These are phyloP conservation scores for Colletotrichum sp. DNA, from an alignment of 2,329 filamentous ascomycete species.

Conservation along the genomic window DNA sequence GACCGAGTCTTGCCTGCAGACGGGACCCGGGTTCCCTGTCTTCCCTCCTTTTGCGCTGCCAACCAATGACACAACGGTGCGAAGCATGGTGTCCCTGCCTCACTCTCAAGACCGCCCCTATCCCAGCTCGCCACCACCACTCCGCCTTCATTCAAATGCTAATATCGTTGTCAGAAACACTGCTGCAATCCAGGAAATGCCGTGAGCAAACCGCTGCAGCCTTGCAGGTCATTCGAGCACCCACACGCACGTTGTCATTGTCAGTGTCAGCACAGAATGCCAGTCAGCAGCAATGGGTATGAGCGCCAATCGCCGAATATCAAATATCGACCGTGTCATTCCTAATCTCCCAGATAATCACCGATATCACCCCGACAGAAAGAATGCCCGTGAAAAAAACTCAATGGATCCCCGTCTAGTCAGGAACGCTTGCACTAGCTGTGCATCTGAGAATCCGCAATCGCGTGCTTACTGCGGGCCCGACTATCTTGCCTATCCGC, in stretches of 20 bases:
- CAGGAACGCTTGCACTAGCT: background rate
- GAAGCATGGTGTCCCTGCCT: background rate
- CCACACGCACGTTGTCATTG: background rate
- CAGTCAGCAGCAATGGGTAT: background rate
- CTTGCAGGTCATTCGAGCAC: background rate
- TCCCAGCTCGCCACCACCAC: background rate
- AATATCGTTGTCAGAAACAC: background rate
- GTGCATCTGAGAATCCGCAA: constrained; percentile 1
- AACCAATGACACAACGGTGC: background rate
- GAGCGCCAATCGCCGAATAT: background rate
- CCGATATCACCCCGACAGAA: constrained; percentile 10
- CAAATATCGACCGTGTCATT: background rate
- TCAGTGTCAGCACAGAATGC: background rate
- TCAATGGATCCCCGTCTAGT: constrained; percentile 6
- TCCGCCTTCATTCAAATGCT: background rate
- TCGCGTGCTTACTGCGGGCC: constrained; percentile 16
- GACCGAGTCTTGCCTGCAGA: background rate
- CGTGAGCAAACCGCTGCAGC: background rate
- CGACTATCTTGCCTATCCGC: background rate
- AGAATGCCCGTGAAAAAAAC: background rate
- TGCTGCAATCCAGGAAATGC: background rate
- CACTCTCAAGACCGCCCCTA: background rate
- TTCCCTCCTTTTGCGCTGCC: background rate
- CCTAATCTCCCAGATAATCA: constrained; percentile 9
- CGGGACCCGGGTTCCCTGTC: background rate